phyloP scores from a whole-genome alignment of 805 yeast genomes.

The Ogataea methanolica region DNA sequence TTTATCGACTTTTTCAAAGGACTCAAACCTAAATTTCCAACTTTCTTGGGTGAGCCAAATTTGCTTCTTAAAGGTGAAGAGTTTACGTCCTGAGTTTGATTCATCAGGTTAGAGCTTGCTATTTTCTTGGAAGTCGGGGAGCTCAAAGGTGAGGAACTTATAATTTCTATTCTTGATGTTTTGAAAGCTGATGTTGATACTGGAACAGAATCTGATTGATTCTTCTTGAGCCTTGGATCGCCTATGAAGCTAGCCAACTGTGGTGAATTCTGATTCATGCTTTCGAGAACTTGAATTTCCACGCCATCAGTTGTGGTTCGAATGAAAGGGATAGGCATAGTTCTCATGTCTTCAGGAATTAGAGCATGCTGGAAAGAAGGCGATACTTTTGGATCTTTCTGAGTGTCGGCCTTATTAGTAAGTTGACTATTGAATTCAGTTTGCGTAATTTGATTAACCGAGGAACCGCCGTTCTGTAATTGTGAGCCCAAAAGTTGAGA shows the following conservation, averaged over 20 bases:
- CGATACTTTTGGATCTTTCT: constrained; percentile 12
- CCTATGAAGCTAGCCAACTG: constrained; percentile 5
- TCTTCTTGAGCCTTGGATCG: background rate
- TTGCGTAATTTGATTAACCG: constrained; percentile 1
- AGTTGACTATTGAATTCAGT: background rate
- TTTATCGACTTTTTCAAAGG: constrained; percentile 8
- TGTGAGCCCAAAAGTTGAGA: background rate
- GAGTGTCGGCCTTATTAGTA: constrained; percentile 8
- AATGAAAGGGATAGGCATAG: background rate
- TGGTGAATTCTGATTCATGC: constrained; percentile 10
- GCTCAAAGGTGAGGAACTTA: constrained; percentile 16
- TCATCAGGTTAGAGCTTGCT: background rate
- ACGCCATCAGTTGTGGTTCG: constrained; percentile 3
- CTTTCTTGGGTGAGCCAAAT: background rate
- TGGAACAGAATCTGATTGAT: background rate
- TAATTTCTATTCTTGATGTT: constrained; percentile 6
- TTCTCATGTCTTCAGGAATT: background rate
- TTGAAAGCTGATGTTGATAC: background rate
- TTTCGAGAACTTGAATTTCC: constrained; percentile 19
- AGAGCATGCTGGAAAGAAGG: constrained; percentile 7
- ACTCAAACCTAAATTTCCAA: background rate
- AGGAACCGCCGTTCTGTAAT: background rate
- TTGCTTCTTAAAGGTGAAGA: constrained; percentile 3
- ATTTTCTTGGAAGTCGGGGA: constrained; percentile 2
- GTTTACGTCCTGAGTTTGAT: constrained; percentile 2